Evolutionary conservation across 2,329 filamentous ascomycete genomes (phyloP), one percentile per base, ranked within the genome.

Genomic region (Chaetomium sp.): DNA sequence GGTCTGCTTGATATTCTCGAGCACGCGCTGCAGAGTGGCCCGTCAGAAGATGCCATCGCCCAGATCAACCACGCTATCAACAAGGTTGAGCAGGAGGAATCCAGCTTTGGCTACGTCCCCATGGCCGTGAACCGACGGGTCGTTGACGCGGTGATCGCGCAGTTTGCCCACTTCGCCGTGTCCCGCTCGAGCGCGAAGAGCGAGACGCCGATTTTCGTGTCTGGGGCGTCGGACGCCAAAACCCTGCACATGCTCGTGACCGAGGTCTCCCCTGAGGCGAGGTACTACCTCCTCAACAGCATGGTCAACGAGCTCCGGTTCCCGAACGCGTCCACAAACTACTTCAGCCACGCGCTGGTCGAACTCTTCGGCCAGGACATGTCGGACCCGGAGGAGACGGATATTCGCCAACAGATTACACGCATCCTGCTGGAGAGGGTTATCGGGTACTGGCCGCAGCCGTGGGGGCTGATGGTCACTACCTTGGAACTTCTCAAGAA

Each of bases 241-340:
- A 76, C 94, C 11, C 73, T 99, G 57, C 87, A 87, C 57, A 85
- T 88, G 63, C 78, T 99, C 35, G 81, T 89, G 8, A 86, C 87
- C 64, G 87, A 88, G 59, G 76, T 95, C 41, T 78, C 81, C 41
- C 81, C 88, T 0, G 89, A 95, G 70, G 84, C 85, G 27, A 86
- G 91, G 53, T 96, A 96, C 74, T 88, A 89, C 68, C 77, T 99
- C 56, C 73, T 97, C 55, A 85, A 81, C 63, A 89, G 88, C 62
- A 89, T 99, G 68, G 81, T 89, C 55, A 95, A 97, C 70, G 91
- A 97, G 72, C 81, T 99, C 49, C 88, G 94, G 58, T 95, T 87
- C 69, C 90, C 91, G 9, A 95, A 91, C 67, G 85, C 85, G 49
- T 85, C 95, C 67, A 99, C 94, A 10, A 87, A 91, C 67, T 99